A percentile compares a stretch with the other conserved stretches of the same genome.
These are phyloP conservation scores for Naganishia vaughanmartiniae DNA, from an alignment of 768 basidiomycete species.

Conservation along the genomic window DNA sequence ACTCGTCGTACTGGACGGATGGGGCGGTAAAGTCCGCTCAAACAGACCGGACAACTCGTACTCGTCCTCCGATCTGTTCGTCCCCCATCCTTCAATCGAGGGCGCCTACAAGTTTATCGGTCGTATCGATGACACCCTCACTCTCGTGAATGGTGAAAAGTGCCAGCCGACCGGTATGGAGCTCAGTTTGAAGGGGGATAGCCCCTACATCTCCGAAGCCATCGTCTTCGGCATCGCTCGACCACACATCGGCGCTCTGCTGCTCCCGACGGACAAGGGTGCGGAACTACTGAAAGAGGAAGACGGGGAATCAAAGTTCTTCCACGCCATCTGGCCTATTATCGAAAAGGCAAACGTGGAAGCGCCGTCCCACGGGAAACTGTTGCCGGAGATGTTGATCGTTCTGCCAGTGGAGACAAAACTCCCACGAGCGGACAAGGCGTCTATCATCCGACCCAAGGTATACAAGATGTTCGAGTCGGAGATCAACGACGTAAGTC, in stretches of 20 bases:
- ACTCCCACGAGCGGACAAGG: constrained; percentile 60
- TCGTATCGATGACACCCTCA: constrained; percentile 60
- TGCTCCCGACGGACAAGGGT: constrained; percentile 57
- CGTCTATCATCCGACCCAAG: constrained; percentile 57
- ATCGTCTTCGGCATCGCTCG: constrained; percentile 60
- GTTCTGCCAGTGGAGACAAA: constrained; percentile 57
- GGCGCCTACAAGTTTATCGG: constrained; percentile 59
- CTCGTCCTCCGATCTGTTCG: constrained; percentile 61
- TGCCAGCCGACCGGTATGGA: constrained; percentile 63
- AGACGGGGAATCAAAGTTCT: constrained; percentile 46
- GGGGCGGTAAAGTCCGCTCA: constrained; percentile 57
- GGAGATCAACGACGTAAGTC: constrained; percentile 54
- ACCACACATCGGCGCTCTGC: constrained; percentile 58
- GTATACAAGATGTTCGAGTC: constrained; percentile 59
- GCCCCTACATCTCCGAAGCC: constrained; percentile 58
- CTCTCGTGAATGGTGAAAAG: constrained; percentile 58
- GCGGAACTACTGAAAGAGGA: constrained; percentile 39
- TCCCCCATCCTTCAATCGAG: constrained; percentile 55
- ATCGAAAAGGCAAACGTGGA: constrained; percentile 59
- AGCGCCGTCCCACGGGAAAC: constrained; percentile 60
- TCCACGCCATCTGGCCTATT: constrained; percentile 56
- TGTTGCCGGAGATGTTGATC: constrained; percentile 59
- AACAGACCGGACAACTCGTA: constrained; percentile 61
- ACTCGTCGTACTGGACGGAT: constrained; percentile 59
- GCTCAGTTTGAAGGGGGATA: constrained; percentile 58